Evolutionary conservation across 176 grass and related monocot species (phyloP).

Genomic region (Eragrostis curvula): DNA sequence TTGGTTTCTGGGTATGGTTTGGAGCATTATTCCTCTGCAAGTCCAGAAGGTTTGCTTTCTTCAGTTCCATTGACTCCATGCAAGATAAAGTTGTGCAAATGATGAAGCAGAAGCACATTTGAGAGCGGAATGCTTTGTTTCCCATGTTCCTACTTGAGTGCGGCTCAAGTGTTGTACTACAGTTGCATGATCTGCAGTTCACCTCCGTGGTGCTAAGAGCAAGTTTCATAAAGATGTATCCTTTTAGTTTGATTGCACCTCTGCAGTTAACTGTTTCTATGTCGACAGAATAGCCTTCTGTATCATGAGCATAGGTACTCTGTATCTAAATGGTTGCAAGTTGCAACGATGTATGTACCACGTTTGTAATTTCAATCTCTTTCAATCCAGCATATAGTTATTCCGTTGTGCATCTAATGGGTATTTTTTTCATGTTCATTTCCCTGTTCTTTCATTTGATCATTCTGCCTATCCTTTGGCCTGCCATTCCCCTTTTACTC

Average conservation of each 20-base stretch:
- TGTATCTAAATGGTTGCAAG: no score
- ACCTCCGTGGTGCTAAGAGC: background rate
- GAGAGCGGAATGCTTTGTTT: background rate
- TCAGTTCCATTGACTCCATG: background rate
- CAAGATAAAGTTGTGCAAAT: background rate
- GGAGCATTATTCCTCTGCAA: background rate
- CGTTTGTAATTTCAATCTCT: background rate
- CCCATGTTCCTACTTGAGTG: background rate
- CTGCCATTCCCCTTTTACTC: no score
- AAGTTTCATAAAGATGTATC: background rate
- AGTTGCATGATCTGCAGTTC: background rate
- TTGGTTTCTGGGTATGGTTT: constrained; percentile 41
- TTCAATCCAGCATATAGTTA: background rate
- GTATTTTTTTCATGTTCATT: background rate
- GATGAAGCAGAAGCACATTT: background rate
- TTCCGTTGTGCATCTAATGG: no score
- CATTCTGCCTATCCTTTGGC: no score
- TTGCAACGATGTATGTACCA: background rate
- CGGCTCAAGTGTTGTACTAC: background rate
- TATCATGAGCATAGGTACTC: no score
- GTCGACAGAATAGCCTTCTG: no score
- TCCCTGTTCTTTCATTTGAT: no score
- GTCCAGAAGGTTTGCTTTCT: background rate
- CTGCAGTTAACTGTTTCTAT: no score
- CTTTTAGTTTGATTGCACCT: background rate